phyloP scores from a whole-genome alignment of 2,329 filamentous ascomycete genomes.

The Xylaria sp. region DNA sequence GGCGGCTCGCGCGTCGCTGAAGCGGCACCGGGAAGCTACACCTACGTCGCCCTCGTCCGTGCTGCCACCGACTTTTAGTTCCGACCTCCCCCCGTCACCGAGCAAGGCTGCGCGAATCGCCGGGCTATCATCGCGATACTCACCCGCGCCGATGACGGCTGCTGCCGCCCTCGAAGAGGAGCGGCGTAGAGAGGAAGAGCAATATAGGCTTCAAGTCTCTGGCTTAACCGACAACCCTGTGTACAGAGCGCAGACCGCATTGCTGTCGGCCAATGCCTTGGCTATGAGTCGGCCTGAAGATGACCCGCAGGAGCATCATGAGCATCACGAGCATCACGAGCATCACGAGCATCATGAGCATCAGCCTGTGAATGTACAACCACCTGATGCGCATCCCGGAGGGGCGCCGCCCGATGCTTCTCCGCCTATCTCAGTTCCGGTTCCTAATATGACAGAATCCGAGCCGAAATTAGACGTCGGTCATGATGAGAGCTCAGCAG shows the following conservation, averaged over 20 bases:
- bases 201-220: slow-evolving; percentile 48
- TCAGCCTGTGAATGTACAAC: slow-evolving; percentile 21
- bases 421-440: slow-evolving; percentile 38
- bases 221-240: slow-evolving; percentile 59
- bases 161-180: slow-evolving; percentile 62
- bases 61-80: slow-evolving; percentile 40
- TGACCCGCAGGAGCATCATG: slow-evolving; percentile 56
- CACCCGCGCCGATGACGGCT: slow-evolving; percentile 56
- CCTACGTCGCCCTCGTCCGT: slow-evolving; percentile 46
- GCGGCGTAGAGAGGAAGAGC: slow-evolving; percentile 54
- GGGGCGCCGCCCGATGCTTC: slow-evolving; percentile 29
- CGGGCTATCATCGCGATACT: slow-evolving; percentile 50
- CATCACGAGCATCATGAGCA: slow-evolving; percentile 53
- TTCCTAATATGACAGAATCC: slow-evolving; percentile 39
- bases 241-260: slow-evolving; percentile 58
- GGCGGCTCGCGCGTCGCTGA: slow-evolving; percentile 48
- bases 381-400: slow-evolving; percentile 10
- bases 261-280: slow-evolving; percentile 59
- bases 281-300: slow-evolving; percentile 63
- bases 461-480: slow-evolving; percentile 48
- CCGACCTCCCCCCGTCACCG: slow-evolving; percentile 59
- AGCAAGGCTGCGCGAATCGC: slow-evolving; percentile 58
- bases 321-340: too few relatives aligned
- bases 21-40: slow-evolving; percentile 56
- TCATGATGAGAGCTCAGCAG: slow-evolving; percentile 48